Conservation (phyloP, 805 yeast species). For the Scheffersomyces stipitis region DNA sequence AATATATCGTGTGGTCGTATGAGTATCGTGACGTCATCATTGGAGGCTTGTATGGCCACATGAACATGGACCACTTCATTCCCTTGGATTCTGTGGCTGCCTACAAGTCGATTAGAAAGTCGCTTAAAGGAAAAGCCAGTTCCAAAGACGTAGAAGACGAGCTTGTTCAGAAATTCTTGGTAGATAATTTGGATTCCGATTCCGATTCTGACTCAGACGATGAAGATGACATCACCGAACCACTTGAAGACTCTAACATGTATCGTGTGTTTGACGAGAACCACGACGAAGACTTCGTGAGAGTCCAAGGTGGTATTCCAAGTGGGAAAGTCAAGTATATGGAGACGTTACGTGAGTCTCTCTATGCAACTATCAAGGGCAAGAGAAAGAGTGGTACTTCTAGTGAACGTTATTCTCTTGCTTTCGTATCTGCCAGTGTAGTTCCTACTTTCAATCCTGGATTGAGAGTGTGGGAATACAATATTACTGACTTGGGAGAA, state of each 20-base stretch:
- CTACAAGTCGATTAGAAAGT: constrained; percentile 47
- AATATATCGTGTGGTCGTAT: constrained; percentile 76
- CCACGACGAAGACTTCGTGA: constrained; percentile 18
- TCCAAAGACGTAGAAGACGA: neutral
- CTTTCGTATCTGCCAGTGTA: constrained; percentile 69
- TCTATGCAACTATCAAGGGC: constrained; percentile 52
- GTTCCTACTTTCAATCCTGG: constrained; percentile 88
- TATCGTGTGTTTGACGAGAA: constrained; percentile 3
- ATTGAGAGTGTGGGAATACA: constrained; percentile 83
- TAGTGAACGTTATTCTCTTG: constrained; percentile 64
- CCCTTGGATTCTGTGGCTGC: constrained; percentile 74
- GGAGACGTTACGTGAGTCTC: constrained; percentile 51
- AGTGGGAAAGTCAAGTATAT: constrained; percentile 64
- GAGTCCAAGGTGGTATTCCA: constrained; percentile 64
- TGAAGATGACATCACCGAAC: constrained; percentile 15
- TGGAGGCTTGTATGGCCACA: constrained; percentile 85
- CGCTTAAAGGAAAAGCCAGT: constrained; percentile 9
- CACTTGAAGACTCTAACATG: constrained; percentile 2
- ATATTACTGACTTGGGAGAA: constrained; percentile 54
- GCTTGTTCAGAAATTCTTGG: constrained; percentile 1
- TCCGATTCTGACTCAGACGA: constrained; percentile 23
- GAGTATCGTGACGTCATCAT: constrained; percentile 82
- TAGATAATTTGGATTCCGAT: constrained; percentile 18
- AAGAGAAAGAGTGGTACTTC: constrained; percentile 39
- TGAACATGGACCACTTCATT: constrained; percentile 85